phyloP scores from a whole-genome alignment of 306 rosid genomes.

The Abrus pulchellus region DNA sequence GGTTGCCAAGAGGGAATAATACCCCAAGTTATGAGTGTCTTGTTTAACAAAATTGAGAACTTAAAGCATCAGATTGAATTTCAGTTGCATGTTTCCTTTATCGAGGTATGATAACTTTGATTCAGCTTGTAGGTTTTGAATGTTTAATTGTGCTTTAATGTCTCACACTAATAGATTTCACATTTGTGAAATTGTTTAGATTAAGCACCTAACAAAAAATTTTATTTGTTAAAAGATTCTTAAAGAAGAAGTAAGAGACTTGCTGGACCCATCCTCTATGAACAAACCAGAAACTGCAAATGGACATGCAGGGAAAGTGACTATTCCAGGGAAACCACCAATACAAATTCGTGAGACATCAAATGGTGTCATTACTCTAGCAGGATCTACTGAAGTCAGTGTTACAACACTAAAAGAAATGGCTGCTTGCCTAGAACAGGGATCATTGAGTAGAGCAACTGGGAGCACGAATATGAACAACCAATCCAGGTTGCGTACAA shows the following conservation, averaged over 20 bases:
- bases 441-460: constrained; percentile 92
- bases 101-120: constrained; percentile 68
- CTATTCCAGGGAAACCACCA: constrained; percentile 82
- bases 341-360: constrained; percentile 97
- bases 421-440: constrained; percentile 95
- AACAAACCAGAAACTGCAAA: constrained; percentile 83
- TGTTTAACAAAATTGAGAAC: constrained; percentile 86
- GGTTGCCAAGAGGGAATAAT: constrained; percentile 78
- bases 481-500: constrained; percentile 80
- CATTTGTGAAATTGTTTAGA: constrained; percentile 41
- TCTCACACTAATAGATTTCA: constrained; percentile 23
- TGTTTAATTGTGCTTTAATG: constrained; percentile 32
- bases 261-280: constrained; percentile 78
- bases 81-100: constrained; percentile 96
- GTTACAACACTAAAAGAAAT: constrained; percentile 86
- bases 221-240: constrained; percentile 72
- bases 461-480: constrained; percentile 99
- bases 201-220: constrained; percentile 49
- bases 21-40: constrained; percentile 88
- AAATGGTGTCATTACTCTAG: constrained; percentile 93
- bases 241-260: constrained; percentile 95
- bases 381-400: constrained; percentile 94
- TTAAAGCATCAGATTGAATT: constrained; percentile 84
- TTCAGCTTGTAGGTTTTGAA: constrained; percentile 27
- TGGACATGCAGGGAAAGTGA: constrained; percentile 80